Evolutionary conservation across 148 eudicot species (phyloP).

Genomic region (Rhododendron simsii): DNA sequence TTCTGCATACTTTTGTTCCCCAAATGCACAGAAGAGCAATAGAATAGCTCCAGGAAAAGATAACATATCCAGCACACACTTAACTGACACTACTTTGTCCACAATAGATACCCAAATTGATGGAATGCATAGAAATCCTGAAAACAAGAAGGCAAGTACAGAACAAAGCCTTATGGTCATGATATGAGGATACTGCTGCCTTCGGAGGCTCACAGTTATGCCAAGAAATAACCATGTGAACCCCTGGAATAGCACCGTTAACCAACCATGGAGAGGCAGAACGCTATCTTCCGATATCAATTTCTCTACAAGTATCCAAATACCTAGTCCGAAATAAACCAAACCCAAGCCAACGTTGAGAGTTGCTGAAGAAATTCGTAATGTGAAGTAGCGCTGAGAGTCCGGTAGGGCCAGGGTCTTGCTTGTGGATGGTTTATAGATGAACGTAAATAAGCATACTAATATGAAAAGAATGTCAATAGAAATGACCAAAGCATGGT

Average conservation of each 20-base stretch:
- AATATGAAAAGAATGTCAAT: conserved; percentile 12
- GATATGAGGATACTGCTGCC: background rate
- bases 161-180: background rate
- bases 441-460: conserved; percentile 1
- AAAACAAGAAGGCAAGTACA: conserved; percentile 12
- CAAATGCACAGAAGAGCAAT: conserved; percentile 54
- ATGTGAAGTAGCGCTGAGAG: background rate
- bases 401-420: background rate
- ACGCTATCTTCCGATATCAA: conserved; percentile 7
- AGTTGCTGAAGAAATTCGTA: conserved; percentile 18
- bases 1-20: conserved; percentile 33
- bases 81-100: conserved; percentile 5
- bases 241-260: conserved; percentile 28
- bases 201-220: conserved; percentile 13
- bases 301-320: conserved; percentile 19
- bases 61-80: conserved; percentile 41
- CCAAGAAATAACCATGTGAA: conserved; percentile 25
- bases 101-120: conserved; percentile 10
- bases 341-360: conserved; percentile 24
- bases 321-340: conserved; percentile 16
- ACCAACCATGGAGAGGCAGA: conserved; percentile 32
- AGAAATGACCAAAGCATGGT: conserved; percentile 20
- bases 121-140: conserved; percentile 20
- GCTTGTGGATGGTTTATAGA: background rate
- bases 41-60: conserved; percentile 59